Evolutionary conservation across 2,329 filamentous ascomycete species (phyloP), one percentile per base, ranked within the genome.

Genomic region (Sporothrix brasiliensis): DNA sequence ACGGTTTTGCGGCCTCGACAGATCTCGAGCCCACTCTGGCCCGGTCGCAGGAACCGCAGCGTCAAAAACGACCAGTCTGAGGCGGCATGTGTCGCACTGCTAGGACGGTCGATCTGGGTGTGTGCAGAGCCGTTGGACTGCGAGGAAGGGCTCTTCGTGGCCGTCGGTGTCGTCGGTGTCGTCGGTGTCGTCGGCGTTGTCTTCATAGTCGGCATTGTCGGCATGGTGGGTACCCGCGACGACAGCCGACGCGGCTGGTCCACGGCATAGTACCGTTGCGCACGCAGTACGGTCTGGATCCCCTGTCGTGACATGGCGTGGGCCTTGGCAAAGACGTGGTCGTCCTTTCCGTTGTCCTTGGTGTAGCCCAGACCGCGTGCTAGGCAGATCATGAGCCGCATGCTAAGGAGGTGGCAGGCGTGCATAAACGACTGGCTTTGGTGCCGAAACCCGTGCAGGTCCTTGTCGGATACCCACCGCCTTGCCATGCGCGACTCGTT

Each of bases 11-110:
- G 80, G 0, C 88, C 87, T 0, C 87, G 88, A 74, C 88, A 90
- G 68, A 90, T 88, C 75, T 90, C 88, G 1, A 90, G 79, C 0
- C 88, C 88, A 41, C 81, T 84, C 75, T 90, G 85, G 0, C 86
- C 87, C 0, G 83, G 81, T 2, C 84, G 83, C 75, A 89, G 87
- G 76, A 90, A 90, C 2, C 90, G 80, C 50, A 91, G 78, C 0
- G 88, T 90, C 27, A 89, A 74, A 71, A 89, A 84, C 71, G 84
- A 86, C 85, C 86, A 89, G 75, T 90, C 88, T 0, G 85, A 84
- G 76, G 90, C 87, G 19, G 71, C 49, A 16, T 24, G 41, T 4
- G 47, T 63, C 41, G 39, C 39, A 11, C 39, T 63, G n/a, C 88
- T 88, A 0, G 87, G 86, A 39, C 88, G 82, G 75, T 86, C 84